Conservation (phyloP, 139 green algal genomes). For the Chlamydomonas sphaeroides region DNA sequence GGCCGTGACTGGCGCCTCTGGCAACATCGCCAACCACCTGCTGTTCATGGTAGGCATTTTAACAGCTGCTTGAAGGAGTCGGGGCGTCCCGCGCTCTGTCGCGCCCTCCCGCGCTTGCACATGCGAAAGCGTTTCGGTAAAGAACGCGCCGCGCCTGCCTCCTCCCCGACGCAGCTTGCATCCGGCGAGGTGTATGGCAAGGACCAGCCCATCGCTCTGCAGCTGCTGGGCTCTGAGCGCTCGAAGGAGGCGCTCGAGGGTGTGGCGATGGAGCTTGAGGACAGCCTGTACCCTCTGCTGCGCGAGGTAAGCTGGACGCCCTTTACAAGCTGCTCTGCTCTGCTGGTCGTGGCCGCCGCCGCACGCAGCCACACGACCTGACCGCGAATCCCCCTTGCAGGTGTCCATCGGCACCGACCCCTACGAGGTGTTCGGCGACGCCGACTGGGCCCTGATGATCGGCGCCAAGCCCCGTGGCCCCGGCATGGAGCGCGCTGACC, state of each 20-base stretch:
- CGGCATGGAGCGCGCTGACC: conserved; percentile 91
- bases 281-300: conserved; percentile 93
- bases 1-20: conserved; percentile 85
- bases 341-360: no score
- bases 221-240: conserved; percentile 84
- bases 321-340: no score
- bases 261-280: conserved; percentile 96
- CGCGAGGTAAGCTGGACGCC: conserved; percentile 59
- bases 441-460: conserved; percentile 95
- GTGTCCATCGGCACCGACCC: conserved; percentile 88
- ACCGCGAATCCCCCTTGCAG: conserved; percentile 41
- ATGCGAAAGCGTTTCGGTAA: not conserved
- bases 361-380: no score
- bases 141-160: not conserved
- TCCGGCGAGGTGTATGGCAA: conserved; percentile 85
- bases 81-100: no score
- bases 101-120: not conserved
- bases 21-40: conserved; percentile 93
- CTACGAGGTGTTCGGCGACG: conserved; percentile 80
- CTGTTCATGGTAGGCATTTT: conserved; percentile 83
- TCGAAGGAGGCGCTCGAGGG: conserved; percentile 88
- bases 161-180: conserved; percentile 63
- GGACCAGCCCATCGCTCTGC: conserved; percentile 88
- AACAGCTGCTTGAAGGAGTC: not conserved
- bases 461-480: conserved; percentile 92